A percentile compares a stretch with the other conserved stretches of the same genome.
phyloP scores from a whole-genome alignment of 495 filamentous ascomycete species.

The Immersiella caudata region DNA sequence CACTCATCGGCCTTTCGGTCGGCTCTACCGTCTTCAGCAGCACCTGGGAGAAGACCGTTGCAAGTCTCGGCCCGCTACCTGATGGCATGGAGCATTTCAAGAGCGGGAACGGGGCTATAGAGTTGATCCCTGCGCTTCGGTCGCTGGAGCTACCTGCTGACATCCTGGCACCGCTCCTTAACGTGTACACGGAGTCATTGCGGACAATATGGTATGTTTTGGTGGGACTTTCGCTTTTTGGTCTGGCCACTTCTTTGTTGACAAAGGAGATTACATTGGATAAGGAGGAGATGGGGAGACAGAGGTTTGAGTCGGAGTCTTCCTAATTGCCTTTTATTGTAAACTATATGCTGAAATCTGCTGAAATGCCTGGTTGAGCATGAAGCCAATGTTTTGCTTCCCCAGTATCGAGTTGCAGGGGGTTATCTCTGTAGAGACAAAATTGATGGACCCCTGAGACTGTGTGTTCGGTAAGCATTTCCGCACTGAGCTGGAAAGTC shows the following conservation, averaged over 20 bases:
- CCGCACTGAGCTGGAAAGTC: no score
- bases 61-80: background rate
- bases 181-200: background rate
- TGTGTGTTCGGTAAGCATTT: no score
- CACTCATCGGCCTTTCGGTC: constrained; percentile 44
- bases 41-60: constrained; percentile 21
- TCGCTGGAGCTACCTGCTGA: background rate
- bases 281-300: constrained; percentile 7
- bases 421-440: no score
- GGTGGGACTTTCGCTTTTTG: background rate
- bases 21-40: constrained; percentile 36
- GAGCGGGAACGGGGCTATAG: background rate
- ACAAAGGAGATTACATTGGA: constrained; percentile 2
- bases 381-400: no score
- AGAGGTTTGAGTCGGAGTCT: background rate
- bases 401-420: no score
- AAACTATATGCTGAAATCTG: no score
- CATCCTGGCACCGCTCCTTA: background rate
- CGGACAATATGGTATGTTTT: constrained; percentile 3
- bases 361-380: no score
- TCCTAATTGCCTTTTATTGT: no score
- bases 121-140: background rate
- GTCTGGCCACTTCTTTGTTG: background rate
- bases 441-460: no score
- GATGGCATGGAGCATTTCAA: background rate